Evolutionary conservation across 2,329 filamentous ascomycete species (phyloP).

Genomic region (Pseudogymnoascus destructans): DNA sequence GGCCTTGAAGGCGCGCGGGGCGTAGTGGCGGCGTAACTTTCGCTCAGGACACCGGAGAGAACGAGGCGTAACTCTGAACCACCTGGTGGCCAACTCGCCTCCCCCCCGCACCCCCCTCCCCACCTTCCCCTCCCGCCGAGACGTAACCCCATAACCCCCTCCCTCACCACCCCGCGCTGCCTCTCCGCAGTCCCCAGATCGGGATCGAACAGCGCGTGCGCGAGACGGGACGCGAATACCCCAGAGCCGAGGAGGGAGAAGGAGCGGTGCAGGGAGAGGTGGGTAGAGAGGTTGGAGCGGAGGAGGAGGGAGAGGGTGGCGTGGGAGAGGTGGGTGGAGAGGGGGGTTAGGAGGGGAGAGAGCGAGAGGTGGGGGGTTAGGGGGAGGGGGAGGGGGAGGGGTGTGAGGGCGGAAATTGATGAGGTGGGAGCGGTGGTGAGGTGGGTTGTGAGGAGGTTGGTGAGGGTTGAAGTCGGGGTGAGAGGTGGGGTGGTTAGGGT

Average conservation of each 20-base stretch:
- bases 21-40: conserved; percentile 44
- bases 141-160: conserved; percentile 67
- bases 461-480: conserved; percentile 12
- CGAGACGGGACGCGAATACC: conserved; percentile 65
- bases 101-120: too few relatives aligned
- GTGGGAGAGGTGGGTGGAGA: conserved; percentile 65
- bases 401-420: conserved; percentile 3
- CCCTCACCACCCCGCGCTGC: conserved; percentile 52
- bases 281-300: conserved; percentile 50
- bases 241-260: conserved; percentile 82
- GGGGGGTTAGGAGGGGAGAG: conserved; percentile 57
- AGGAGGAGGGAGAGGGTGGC: conserved; percentile 67
- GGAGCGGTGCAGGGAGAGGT: conserved; percentile 61
- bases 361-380: conserved; percentile 60
- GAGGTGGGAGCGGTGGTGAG: conserved; percentile 12
- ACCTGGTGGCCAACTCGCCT: conserved; percentile 66
- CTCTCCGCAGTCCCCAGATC: conserved; percentile 69
- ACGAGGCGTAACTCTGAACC: conserved; percentile 86
- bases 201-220: conserved; percentile 73
- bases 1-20: neutral
- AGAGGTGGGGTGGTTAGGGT: conserved; percentile 29
- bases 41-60: conserved; percentile 70
- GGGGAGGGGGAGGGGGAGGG: conserved; percentile 58
- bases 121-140: conserved; percentile 65
- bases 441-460: conserved; percentile 17